Evolutionary conservation across 345 rosid species (phyloP), one percentile per base, ranked within the genome.

Genomic region (Gynandropsis gynandra): DNA sequence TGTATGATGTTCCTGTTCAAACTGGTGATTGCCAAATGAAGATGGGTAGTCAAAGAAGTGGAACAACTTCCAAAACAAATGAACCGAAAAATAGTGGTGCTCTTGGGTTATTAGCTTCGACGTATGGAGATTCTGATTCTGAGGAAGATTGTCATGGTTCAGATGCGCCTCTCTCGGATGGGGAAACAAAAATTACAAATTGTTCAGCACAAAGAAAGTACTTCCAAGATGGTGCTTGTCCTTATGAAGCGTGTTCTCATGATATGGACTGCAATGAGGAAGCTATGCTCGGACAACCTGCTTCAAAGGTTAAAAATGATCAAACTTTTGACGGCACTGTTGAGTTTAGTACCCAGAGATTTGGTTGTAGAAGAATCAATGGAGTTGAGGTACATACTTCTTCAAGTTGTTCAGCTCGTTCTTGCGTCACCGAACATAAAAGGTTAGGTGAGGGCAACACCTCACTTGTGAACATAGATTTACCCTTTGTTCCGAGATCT

Each of bases 101-200:
- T 21, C 97, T 92, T 54, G 81, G 81, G 39, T 62, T 92, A 14
- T 74, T 92, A 48, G 98, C 88, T 74, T 69, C 72, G 61, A 71
- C 73, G 34, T 92, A 92, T 70, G 98, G 88, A 65, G 74, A 82
- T 60, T 87, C 98, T 0, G 98, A 87, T 56, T 87, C 97, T 6
- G 98, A 92, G 52, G 86, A 92, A 49, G 95, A 81, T 14, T 66
- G 20, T 16, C 36, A 44, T 37, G 77, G 70, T 54, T 63, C 54
- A 10, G 72, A 72, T 67, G 63, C 33, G 56, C 43, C 76, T 20
- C 36, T 45, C 52, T 47, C 16, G 42, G 58, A 17, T 27, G 72
- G 58, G 54, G 74, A 70, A 62, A 69, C 56, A 50, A 24, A 24
- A 2, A 24, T 24, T 24, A 19, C 59, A 56, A 61, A 57, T 34